Conservation (phyloP, 2,329 filamentous ascomycete species). For the Aspergillus sp. region DNA sequence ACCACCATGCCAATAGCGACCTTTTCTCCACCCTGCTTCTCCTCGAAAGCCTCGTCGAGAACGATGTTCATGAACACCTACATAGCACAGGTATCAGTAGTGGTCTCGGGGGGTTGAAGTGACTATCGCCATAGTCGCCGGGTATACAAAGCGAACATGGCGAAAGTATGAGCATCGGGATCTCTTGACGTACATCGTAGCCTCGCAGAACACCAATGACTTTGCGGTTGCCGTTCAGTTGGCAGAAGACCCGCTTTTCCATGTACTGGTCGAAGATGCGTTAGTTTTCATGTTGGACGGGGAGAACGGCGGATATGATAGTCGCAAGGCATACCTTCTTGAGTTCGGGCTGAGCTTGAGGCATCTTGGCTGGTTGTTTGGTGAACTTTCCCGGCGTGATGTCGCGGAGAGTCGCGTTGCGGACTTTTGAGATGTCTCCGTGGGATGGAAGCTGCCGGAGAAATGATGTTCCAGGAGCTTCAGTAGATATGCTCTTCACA, state of each 20-base stretch:
- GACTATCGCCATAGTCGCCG: background rate
- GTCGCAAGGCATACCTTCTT: slow-evolving; percentile 71
- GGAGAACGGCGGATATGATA: background rate
- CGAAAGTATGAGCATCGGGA: background rate
- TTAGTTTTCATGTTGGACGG: slow-evolving; percentile 14
- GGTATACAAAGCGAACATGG: background rate
- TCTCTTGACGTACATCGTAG: slow-evolving; percentile 73
- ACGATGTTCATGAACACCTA: slow-evolving; percentile 99
- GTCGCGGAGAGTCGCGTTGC: slow-evolving; percentile 21
- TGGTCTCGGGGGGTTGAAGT: background rate
- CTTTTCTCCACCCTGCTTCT: slow-evolving; percentile 90
- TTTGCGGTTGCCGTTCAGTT: slow-evolving; percentile 96
- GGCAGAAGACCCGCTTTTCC: slow-evolving; percentile 97
- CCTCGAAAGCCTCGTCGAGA: slow-evolving; percentile 92
- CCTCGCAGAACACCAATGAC: slow-evolving; percentile 91
- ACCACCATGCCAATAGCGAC: slow-evolving; percentile 89
- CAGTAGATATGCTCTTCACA: background rate
- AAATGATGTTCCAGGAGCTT: slow-evolving; percentile 34
- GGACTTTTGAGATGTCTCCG: slow-evolving; percentile 27
- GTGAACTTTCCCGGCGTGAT: slow-evolving; percentile 22
- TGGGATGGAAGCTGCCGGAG: slow-evolving; percentile 31
- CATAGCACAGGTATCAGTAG: slow-evolving; percentile 6
- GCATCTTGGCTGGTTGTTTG: slow-evolving; percentile 64
- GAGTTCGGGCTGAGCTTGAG: slow-evolving; percentile 96
- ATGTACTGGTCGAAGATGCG: slow-evolving; percentile 71